A percentile compares a stretch with the other conserved stretches of the same genome.
Evolutionary conservation across 257 asterid genomes (phyloP).

Genomic region (Echites panduratus): DNA sequence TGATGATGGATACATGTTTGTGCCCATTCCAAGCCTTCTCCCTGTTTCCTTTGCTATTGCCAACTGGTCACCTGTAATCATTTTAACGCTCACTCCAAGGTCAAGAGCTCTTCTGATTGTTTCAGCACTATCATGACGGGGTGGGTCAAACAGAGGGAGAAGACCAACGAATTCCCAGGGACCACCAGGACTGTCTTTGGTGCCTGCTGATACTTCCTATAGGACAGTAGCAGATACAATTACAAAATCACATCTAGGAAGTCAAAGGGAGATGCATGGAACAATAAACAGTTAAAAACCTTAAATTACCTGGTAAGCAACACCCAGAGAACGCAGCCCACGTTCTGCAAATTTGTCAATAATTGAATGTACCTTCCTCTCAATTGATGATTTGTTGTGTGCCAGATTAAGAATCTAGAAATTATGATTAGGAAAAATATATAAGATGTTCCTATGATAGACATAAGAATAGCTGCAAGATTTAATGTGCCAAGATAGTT

Average conservation of each 20-base stretch:
- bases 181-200: constrained; percentile 59
- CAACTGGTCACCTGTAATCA: constrained; percentile 64
- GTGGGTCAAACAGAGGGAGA: constrained; percentile 78
- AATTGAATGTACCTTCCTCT: constrained; percentile 25
- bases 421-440: background rate
- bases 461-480: background rate
- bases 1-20: constrained; percentile 40
- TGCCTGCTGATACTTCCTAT: constrained; percentile 50
- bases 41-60: constrained; percentile 42
- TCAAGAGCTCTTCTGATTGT: constrained; percentile 63
- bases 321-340: constrained; percentile 36
- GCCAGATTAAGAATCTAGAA: constrained; percentile 29
- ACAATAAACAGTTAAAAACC: background rate
- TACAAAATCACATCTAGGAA: background rate
- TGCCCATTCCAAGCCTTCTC: constrained; percentile 38
- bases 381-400: constrained; percentile 28
- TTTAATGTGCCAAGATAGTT: background rate
- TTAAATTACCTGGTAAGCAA: constrained; percentile 27
- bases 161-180: constrained; percentile 70
- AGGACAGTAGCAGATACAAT: background rate
- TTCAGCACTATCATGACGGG: constrained; percentile 80
- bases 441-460: background rate
- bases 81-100: constrained; percentile 79
- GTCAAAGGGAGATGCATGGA: background rate
- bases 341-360: constrained; percentile 37